These are phyloP conservation scores for Backusella liffmaniae DNA, from an alignment of 192 early-diverging fungal genomes.

Conservation along the genomic window DNA sequence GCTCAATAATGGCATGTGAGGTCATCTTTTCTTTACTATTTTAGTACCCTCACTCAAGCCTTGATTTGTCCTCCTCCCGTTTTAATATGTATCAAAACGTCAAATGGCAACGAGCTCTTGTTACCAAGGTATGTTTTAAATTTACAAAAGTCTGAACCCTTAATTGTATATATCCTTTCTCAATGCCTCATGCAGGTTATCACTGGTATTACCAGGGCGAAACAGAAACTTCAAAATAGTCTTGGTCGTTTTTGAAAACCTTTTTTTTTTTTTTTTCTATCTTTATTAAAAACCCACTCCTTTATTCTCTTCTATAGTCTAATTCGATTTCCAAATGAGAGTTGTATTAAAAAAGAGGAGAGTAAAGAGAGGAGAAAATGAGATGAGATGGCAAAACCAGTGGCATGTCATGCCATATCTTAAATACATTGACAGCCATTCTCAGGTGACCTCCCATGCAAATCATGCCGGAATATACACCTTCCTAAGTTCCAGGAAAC, in stretches of 20 bases:
- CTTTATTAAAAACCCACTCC: not conserved
- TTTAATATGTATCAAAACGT: not conserved
- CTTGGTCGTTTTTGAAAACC: not conserved
- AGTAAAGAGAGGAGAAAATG: not conserved
- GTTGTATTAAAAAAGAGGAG: too few relatives aligned
- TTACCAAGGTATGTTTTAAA: not conserved
- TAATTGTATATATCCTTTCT: not conserved
- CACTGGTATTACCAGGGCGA: not conserved
- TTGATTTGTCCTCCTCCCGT: not conserved
- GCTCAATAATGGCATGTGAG: not conserved
- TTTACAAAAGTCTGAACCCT: not conserved
- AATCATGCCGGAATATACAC: not conserved
- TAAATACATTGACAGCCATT: not conserved
- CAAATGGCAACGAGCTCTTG: not conserved
- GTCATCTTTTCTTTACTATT: not conserved
- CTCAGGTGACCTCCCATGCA: not conserved
- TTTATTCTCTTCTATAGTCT: not conserved
- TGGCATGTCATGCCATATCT: not conserved
- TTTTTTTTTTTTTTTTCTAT: not conserved
- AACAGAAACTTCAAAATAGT: not conserved
- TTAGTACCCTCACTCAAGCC: not conserved
- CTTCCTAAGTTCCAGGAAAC: not conserved
- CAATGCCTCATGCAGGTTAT: not conserved
- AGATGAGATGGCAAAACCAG: not conserved
- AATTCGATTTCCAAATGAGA: not conserved